Conservation (phyloP, 257 asterid species). For the Fraxinus cuspidata region DNA sequence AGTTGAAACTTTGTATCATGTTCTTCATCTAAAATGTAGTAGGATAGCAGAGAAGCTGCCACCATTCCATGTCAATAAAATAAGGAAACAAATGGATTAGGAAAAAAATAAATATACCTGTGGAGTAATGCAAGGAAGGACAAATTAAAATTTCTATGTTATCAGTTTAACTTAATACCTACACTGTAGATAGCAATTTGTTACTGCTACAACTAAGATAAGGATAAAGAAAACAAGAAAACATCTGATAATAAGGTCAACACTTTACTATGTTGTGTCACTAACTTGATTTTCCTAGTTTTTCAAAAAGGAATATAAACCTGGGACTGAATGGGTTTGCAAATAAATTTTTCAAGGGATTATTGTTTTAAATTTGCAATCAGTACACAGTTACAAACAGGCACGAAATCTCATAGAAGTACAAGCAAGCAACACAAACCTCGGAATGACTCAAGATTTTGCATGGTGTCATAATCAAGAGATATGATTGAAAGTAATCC, state of each 20-base stretch:
- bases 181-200: background rate
- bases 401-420: background rate
- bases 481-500: constrained; percentile 80
- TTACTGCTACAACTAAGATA: background rate
- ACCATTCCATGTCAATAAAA: background rate
- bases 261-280: background rate
- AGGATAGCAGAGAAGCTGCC: background rate
- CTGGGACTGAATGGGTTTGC: constrained; percentile 1
- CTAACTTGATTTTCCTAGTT: background rate
- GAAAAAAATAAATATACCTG: background rate
- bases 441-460: constrained; percentile 82
- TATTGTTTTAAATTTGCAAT: constrained; percentile 10
- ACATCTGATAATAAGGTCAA: background rate
- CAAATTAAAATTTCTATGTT: too few relatives aligned
- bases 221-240: background rate
- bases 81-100: background rate
- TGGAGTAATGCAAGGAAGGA: background rate
- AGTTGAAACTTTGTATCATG: background rate
- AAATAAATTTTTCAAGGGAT: background rate
- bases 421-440: constrained; percentile 55
- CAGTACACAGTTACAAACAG: background rate
- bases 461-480: constrained; percentile 83
- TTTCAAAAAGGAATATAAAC: constrained; percentile 10
- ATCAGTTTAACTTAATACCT: background rate
- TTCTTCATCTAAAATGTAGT: background rate